Percentiles rank a stretch among this genome's conserved stretches.
phyloP scores from a whole-genome alignment of 371 early-diverging fungal species.

The Funneliformis caledonium region DNA sequence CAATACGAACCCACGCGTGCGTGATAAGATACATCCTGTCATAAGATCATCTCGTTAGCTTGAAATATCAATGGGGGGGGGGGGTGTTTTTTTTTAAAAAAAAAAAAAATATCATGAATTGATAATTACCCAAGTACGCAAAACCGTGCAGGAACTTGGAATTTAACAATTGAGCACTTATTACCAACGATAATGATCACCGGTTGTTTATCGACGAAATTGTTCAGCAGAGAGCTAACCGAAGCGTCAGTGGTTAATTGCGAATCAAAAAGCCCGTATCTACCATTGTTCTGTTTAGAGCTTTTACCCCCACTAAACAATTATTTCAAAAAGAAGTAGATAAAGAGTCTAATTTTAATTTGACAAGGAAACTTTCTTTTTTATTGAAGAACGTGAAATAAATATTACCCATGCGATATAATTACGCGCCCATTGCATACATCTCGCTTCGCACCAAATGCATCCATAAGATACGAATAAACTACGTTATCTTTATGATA shows the following conservation, averaged over 20 bases:
- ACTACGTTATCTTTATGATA: neutral
- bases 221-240: neutral
- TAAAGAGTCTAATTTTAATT: neutral
- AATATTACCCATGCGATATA: slow-evolving; percentile 6
- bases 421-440: slow-evolving; percentile 9
- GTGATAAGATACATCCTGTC: slow-evolving; percentile 1
- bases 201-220: neutral
- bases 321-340: neutral
- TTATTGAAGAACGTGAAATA: no score
- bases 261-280: neutral
- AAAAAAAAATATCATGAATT: no score
- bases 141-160: slow-evolving; percentile 9
- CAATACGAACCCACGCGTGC: slow-evolving; percentile 3
- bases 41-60: neutral
- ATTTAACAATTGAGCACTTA: neutral
- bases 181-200: neutral
- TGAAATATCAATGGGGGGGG: no score
- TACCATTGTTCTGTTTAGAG: neutral
- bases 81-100: no score
- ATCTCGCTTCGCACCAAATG: neutral
- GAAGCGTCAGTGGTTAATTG: slow-evolving; percentile 3
- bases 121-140: slow-evolving; percentile 19
- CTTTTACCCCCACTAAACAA: neutral
- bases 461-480: neutral
- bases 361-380: neutral